Conservation (phyloP, 2,329 filamentous ascomycete species). For the Curvularia sp. region DNA sequence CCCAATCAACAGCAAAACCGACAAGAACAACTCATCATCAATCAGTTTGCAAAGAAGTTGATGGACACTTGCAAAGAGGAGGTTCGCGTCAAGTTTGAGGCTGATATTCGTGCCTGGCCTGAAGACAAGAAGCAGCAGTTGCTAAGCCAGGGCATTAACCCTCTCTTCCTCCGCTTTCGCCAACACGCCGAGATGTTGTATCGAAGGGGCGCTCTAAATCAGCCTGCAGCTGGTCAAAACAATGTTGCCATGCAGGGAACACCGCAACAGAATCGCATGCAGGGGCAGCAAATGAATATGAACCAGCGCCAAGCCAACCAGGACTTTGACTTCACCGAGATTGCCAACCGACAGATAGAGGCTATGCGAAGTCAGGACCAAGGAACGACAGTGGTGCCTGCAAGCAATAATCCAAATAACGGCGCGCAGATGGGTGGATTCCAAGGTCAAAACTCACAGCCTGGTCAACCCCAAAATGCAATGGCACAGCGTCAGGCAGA, state of each 20-base stretch:
- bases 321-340: slow-evolving; percentile 61
- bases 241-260: slow-evolving; percentile 48
- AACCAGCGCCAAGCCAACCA: slow-evolving; percentile 40
- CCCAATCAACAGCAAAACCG: slow-evolving; percentile 32
- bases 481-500: slow-evolving; percentile 42
- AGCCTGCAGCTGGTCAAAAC: slow-evolving; percentile 26
- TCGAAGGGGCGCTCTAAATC: slow-evolving; percentile 32
- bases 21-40: slow-evolving; percentile 48
- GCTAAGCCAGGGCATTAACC: slow-evolving; percentile 56
- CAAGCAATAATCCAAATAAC: slow-evolving; percentile 62
- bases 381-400: slow-evolving; percentile 69
- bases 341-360: slow-evolving; percentile 67
- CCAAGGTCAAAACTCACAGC: slow-evolving; percentile 36
- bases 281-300: slow-evolving; percentile 39
- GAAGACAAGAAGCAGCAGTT: slow-evolving; percentile 58
- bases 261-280: slow-evolving; percentile 38
- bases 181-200: slow-evolving; percentile 54
- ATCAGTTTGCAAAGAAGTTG: slow-evolving; percentile 57
- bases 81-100: slow-evolving; percentile 55
- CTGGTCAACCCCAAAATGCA: slow-evolving; percentile 37
- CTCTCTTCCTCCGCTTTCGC: slow-evolving; percentile 60
- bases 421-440: slow-evolving; percentile 50
- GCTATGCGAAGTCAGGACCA: slow-evolving; percentile 67
- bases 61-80: slow-evolving; percentile 57
- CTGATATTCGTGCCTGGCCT: slow-evolving; percentile 54